Conservation (phyloP, 176 grass and related monocot genomes). For the Tillandsia leiboldiana region DNA sequence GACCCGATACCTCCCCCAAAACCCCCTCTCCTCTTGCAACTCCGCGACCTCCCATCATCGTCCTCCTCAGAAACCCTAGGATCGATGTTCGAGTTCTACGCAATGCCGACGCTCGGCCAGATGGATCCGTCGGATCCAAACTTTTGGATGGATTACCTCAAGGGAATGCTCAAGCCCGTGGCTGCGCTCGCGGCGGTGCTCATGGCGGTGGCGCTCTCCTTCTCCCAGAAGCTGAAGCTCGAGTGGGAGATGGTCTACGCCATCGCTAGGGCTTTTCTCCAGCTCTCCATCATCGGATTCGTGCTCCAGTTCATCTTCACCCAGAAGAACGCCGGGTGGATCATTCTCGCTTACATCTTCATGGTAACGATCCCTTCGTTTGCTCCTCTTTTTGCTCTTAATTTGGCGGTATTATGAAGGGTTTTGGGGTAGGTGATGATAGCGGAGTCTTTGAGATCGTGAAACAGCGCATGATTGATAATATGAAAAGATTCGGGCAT, state of each 20-base stretch:
- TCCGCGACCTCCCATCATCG: too few species aligned
- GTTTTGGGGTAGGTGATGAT: background rate
- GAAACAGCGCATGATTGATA: too few species aligned
- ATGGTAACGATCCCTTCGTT: slow-evolving; percentile 36
- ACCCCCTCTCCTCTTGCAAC: too few species aligned
- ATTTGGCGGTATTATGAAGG: background rate
- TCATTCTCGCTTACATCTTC: slow-evolving; percentile 92
- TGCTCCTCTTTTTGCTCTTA: background rate
- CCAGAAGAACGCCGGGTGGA: slow-evolving; percentile 62
- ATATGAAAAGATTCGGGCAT: too few species aligned
- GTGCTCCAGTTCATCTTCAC: slow-evolving; percentile 95
- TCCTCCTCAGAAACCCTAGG: too few species aligned
- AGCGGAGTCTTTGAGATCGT: background rate
- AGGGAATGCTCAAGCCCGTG: slow-evolving; percentile 74
- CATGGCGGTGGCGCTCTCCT: slow-evolving; percentile 74
- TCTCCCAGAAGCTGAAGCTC: slow-evolving; percentile 52
- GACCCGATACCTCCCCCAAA: too few species aligned
- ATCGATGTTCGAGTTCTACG: too few species aligned
- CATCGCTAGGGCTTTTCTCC: slow-evolving; percentile 71
- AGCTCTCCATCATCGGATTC: slow-evolving; percentile 94
- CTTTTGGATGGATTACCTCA: slow-evolving; percentile 71
- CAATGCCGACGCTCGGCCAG: slow-evolving; percentile 10
- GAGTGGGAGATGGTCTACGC: slow-evolving; percentile 81
- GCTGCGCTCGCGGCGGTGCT: slow-evolving; percentile 47
- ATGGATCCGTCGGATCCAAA: slow-evolving; percentile 55